Percentiles rank a stretch among this genome's conserved stretches.
Evolutionary conservation across 2,329 filamentous ascomycete genomes (phyloP).

Genomic region (Colletotrichum costaricense): DNA sequence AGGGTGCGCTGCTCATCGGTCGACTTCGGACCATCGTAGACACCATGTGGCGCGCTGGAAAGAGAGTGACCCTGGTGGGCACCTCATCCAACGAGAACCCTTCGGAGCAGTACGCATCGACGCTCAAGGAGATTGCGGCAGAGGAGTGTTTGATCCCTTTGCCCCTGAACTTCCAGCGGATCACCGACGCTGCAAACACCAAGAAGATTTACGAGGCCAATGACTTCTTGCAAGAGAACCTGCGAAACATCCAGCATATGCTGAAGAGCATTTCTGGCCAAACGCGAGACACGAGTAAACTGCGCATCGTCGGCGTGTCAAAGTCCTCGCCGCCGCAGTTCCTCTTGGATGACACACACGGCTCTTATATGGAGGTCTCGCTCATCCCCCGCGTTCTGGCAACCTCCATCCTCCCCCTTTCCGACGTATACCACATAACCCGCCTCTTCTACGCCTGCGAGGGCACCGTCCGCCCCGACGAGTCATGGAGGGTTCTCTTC

Average conservation of each 20-base stretch:
- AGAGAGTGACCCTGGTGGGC: conserved; percentile 82
- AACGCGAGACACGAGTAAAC: conserved; percentile 33
- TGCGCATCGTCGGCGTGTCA: conserved; percentile 27
- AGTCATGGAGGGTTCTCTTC: conserved; percentile 34
- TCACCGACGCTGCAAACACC: conserved; percentile 36
- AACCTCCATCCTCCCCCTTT: conserved; percentile 48
- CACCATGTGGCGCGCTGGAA: conserved; percentile 76
- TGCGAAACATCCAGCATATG: conserved; percentile 60
- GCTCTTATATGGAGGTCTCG: conserved; percentile 30
- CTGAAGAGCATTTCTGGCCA: conserved; percentile 49
- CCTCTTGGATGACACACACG: conserved; percentile 24
- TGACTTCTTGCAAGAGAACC: conserved; percentile 58
- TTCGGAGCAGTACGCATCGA: conserved; percentile 54
- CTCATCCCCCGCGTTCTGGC: conserved; percentile 37
- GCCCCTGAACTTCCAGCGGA: conserved; percentile 40
- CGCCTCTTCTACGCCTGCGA: conserved; percentile 36
- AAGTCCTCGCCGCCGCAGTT: conserved; percentile 31
- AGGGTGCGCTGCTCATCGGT: conserved; percentile 76
- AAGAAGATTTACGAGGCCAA: conserved; percentile 38
- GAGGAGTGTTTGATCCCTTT: conserved; percentile 52
- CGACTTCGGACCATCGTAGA: conserved; percentile 79
- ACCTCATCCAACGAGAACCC: conserved; percentile 71
- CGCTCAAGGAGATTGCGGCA: conserved; percentile 51
- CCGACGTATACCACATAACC: conserved; percentile 54
- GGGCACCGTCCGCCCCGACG: conserved; percentile 14